Evolutionary conservation across 2,329 filamentous ascomycete genomes (phyloP).

Genomic region (Elsinoe batatas): DNA sequence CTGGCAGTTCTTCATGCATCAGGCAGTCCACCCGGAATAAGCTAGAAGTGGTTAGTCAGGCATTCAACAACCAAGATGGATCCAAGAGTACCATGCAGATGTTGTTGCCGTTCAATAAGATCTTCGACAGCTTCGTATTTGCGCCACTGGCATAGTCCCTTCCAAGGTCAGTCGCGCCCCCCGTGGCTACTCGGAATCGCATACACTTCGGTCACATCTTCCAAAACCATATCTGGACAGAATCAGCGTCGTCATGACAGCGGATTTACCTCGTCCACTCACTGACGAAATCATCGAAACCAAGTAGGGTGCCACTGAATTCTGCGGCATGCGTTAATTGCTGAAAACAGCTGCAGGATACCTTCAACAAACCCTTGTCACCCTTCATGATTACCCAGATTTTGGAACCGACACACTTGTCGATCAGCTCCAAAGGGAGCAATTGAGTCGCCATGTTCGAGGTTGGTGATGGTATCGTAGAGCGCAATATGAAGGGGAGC

Average conservation of each 20-base stretch:
- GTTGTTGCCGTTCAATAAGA: constrained; percentile 94
- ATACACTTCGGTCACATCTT: constrained; percentile 85
- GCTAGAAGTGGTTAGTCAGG: constrained; percentile 14
- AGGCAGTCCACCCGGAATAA: constrained; percentile 22
- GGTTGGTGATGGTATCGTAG: background rate
- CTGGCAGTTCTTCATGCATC: constrained; percentile 15
- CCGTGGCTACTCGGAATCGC: constrained; percentile 34
- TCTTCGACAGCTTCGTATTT: constrained; percentile 84
- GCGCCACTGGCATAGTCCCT: constrained; percentile 79
- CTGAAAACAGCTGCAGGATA: constrained; percentile 12
- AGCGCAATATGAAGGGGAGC: background rate
- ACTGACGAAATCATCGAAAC: constrained; percentile 99
- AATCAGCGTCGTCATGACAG: constrained; percentile 7
- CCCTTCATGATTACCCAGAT: constrained; percentile 99
- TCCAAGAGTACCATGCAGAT: constrained; percentile 79
- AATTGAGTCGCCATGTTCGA: constrained; percentile 21
- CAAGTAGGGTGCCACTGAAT: constrained; percentile 86
- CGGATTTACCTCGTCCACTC: constrained; percentile 41
- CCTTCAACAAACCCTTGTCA: constrained; percentile 64
- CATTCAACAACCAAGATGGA: background rate
- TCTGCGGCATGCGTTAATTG: constrained; percentile 46
- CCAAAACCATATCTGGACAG: constrained; percentile 81
- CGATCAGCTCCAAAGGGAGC: constrained; percentile 66
- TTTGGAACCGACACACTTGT: constrained; percentile 94
- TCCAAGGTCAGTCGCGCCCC: constrained; percentile 4